phyloP scores from a whole-genome alignment of 352 stramenopile genomes.

The Blastocystis sp. region DNA sequence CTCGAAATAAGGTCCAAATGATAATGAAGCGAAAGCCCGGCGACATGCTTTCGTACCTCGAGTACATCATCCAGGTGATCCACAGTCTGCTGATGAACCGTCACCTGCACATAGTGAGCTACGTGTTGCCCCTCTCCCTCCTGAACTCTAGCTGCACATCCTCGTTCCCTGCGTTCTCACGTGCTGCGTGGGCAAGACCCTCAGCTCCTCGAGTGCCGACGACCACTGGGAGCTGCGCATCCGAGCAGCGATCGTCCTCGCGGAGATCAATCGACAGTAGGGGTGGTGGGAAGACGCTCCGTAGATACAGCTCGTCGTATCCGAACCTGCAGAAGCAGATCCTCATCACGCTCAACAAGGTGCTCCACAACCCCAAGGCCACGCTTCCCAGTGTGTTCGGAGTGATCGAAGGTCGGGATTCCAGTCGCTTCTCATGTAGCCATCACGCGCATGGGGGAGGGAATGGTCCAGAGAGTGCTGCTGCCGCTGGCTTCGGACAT shows the following conservation, averaged over 20 bases:
- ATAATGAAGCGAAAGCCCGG: not conserved
- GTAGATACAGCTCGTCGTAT: slow-evolving; percentile 1
- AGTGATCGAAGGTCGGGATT: not conserved
- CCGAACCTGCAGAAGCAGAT: slow-evolving; percentile 33
- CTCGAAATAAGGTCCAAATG: not conserved
- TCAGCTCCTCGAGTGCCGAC: not conserved
- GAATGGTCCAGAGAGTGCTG: not conserved
- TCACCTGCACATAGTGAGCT: slow-evolving; percentile 2
- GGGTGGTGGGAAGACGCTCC: no score
- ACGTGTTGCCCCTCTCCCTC: not conserved
- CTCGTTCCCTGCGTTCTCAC: slow-evolving; percentile 25
- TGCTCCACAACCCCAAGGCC: not conserved
- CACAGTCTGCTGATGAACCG: slow-evolving; percentile 21
- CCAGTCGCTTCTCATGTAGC: not conserved
- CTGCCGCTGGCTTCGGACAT: not conserved
- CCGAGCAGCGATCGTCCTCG: not conserved
- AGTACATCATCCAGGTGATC: slow-evolving; percentile 22
- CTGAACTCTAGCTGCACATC: not conserved
- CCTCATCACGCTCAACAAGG: not conserved
- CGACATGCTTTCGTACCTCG: not conserved
- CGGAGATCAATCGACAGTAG: not conserved
- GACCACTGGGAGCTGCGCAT: slow-evolving; percentile 8
- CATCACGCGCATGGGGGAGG: not conserved
- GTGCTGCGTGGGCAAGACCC: not conserved
- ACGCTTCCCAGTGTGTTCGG: slow-evolving; percentile 9